A percentile compares a stretch with the other conserved stretches of the same genome.
phyloP scores from a whole-genome alignment of 2,329 filamentous ascomycete genomes.

The Colletotrichum euphorbiae region DNA sequence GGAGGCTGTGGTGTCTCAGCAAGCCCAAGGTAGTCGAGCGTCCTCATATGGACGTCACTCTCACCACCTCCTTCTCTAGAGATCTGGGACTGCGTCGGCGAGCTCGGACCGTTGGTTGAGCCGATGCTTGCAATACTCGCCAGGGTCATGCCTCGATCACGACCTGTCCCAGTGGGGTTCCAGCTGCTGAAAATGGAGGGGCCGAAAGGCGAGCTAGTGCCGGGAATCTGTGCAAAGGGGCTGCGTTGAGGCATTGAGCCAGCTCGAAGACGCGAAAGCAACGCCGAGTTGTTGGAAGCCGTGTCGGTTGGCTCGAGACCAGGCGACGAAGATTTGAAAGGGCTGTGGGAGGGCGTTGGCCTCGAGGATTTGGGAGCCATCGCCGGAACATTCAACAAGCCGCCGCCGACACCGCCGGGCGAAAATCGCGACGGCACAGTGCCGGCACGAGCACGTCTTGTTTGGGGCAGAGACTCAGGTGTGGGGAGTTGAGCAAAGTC shows the following conservation, averaged over 20 bases:
- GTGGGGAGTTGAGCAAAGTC: conserved; percentile 82
- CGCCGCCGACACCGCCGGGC: conserved; percentile 74
- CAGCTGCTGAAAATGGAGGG: conserved; percentile 87
- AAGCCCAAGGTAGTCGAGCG: conserved; percentile 93
- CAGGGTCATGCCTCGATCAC: conserved; percentile 88
- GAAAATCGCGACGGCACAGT: conserved; percentile 97
- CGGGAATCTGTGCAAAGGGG: conserved; percentile 68
- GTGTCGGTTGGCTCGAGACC: conserved; percentile 61
- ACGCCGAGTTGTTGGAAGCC: conserved; percentile 72
- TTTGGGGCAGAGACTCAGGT: conserved; percentile 73
- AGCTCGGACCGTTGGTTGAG: conserved; percentile 85
- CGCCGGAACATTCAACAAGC: conserved; percentile 66
- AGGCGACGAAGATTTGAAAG: conserved; percentile 78
- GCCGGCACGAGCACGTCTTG: conserved; percentile 87
- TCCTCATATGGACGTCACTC: conserved; percentile 88
- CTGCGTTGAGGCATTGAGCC: conserved; percentile 94
- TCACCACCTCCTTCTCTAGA: conserved; percentile 87
- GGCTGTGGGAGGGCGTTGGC: conserved; percentile 86
- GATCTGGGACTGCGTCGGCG: conserved; percentile 86
- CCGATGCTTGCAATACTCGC: conserved; percentile 85
- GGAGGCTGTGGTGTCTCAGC: conserved; percentile 91
- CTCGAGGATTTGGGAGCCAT: conserved; percentile 82
- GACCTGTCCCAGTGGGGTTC: conserved; percentile 73
- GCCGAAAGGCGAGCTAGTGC: conserved; percentile 78
- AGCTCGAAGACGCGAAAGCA: conserved; percentile 87